Evolutionary conservation across 495 filamentous ascomycete genomes (phyloP).

Genomic region (Aspergillus panamensis): DNA sequence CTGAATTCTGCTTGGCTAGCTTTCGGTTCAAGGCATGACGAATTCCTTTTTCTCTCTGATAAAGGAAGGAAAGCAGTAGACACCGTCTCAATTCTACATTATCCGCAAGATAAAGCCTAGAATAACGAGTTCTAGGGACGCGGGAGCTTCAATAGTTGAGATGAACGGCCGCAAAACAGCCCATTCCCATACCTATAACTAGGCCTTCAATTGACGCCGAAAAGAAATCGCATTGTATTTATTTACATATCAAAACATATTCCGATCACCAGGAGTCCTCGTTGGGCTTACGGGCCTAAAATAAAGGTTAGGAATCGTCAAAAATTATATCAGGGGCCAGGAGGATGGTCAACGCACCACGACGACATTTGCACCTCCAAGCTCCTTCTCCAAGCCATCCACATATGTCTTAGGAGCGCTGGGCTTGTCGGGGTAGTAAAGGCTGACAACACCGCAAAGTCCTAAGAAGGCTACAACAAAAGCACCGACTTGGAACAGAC

Average conservation of each 20-base stretch:
- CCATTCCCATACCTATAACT: conserved; percentile 16
- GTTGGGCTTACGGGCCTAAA: conserved; percentile 43
- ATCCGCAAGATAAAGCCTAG: neutral
- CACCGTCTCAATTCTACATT: neutral
- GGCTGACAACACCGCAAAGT: conserved; percentile 66
- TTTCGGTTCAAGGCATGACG: no score
- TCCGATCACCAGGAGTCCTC: conserved; percentile 43
- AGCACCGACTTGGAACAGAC: conserved; percentile 64
- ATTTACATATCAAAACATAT: conserved; percentile 37
- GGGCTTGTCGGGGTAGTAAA: conserved; percentile 81
- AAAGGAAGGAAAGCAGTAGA: no score
- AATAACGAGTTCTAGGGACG: neutral
- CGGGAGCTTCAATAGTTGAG: neutral
- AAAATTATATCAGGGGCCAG: conserved; percentile 1
- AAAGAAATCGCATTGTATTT: conserved; percentile 43
- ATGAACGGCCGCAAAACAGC: neutral
- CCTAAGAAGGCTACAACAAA: conserved; percentile 69
- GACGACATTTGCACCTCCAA: conserved; percentile 64
- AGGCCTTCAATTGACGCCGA: conserved; percentile 34
- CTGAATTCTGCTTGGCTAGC: no score
- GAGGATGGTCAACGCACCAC: conserved; percentile 32
- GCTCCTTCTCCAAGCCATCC: conserved; percentile 76
- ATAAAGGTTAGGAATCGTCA: neutral
- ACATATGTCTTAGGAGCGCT: conserved; percentile 75
- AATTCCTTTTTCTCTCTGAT: no score